A percentile compares a stretch with the other conserved stretches of the same genome.
Evolutionary conservation across 169 alveolate species (phyloP).

Genomic region (Neospora caninum): DNA sequence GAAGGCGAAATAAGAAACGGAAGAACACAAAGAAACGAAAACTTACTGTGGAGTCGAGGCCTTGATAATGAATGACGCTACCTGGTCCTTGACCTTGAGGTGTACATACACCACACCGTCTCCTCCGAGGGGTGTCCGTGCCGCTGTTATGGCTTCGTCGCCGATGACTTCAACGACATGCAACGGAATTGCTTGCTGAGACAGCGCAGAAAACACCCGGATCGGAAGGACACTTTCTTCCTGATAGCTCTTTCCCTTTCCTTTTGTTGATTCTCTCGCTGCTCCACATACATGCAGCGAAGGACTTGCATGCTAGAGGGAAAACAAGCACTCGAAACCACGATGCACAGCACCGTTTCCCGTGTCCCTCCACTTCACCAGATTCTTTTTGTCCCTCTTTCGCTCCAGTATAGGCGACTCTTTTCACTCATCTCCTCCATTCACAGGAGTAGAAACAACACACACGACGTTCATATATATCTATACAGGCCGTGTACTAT

Average conservation of each 20-base stretch:
- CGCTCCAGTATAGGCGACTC: too few species aligned
- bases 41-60: constrained; percentile 17
- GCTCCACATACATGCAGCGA: neutral
- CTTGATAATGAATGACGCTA: constrained; percentile 29
- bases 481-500: too few species aligned
- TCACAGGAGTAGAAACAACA: too few species aligned
- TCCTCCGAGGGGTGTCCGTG: neutral
- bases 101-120: constrained; percentile 33
- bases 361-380: too few species aligned
- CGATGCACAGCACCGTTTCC: too few species aligned
- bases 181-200: neutral
- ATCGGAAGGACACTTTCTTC: too few species aligned
- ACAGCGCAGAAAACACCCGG: neutral
- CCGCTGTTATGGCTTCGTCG: constrained; percentile 32
- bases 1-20: neutral
- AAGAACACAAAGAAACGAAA: neutral
- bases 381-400: too few species aligned
- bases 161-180: constrained; percentile 37
- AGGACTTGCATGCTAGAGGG: too few species aligned
- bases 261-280: neutral
- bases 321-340: too few species aligned
- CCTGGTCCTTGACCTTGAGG: constrained; percentile 3
- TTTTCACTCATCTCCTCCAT: too few species aligned
- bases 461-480: too few species aligned
- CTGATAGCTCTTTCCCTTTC: neutral